Evolutionary conservation across 2,329 filamentous ascomycete species (phyloP).

Genomic region (Talaromyces rugulosus): DNA sequence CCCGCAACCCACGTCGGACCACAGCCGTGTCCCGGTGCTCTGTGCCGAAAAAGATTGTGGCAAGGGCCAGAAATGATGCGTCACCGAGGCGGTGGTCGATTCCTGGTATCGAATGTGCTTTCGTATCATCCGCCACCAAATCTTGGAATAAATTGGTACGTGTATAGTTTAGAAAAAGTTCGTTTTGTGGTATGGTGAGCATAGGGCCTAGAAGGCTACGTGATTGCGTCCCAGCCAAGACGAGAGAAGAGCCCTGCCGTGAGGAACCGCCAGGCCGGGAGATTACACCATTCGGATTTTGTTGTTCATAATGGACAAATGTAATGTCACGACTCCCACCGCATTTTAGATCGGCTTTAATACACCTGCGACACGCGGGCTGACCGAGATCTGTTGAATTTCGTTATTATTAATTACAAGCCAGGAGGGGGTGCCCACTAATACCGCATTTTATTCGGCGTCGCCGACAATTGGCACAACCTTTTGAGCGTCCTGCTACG

Average conservation of each 20-base stretch:
- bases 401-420: neutral
- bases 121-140: neutral
- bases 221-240: constrained; percentile 29
- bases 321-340: constrained; percentile 1
- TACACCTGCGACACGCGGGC: constrained; percentile 1
- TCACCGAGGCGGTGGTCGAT: neutral
- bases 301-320: neutral
- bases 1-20: neutral
- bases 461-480: neutral
- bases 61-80: neutral
- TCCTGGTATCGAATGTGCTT: neutral
- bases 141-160: neutral
- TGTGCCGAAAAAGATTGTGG: constrained; percentile 5
- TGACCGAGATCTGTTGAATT: neutral
- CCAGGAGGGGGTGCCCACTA: neutral
- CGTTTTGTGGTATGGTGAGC: neutral
- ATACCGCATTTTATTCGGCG: constrained; percentile 7
- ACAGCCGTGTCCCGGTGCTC: neutral
- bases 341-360: neutral
- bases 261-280: constrained; percentile 5
- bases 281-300: neutral
- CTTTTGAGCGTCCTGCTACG: constrained; percentile 3
- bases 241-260: constrained; percentile 33
- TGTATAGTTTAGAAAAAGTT: constrained; percentile 2
- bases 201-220: neutral